phyloP scores from a whole-genome alignment of 805 yeast genomes.

The Ogataea ramenticola region DNA sequence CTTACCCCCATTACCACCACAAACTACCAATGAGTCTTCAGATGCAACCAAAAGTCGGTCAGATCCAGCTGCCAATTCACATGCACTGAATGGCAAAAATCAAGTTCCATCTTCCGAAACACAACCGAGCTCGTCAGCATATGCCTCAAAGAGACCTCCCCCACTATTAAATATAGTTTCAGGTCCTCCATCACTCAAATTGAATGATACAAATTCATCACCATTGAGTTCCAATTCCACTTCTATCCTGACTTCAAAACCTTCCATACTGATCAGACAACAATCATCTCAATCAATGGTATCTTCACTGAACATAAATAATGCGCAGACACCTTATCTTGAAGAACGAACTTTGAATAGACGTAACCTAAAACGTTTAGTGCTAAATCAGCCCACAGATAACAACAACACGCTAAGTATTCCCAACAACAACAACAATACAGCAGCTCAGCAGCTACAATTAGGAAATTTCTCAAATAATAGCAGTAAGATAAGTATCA shows the following conservation, averaged over 20 bases:
- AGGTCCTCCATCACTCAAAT: neutral
- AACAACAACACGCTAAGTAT: neutral
- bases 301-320: slow-evolving; percentile 3
- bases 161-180: slow-evolving; percentile 6
- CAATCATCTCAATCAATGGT: slow-evolving; percentile 1
- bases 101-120: too few relatives aligned
- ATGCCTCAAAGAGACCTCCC: slow-evolving; percentile 5
- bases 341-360: slow-evolving; percentile 41
- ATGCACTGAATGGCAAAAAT: too few relatives aligned
- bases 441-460: slow-evolving; percentile 30
- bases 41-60: neutral
- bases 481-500: neutral
- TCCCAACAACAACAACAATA: slow-evolving; percentile 23
- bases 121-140: neutral
- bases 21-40: neutral
- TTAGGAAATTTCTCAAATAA: neutral
- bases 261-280: slow-evolving; percentile 3
- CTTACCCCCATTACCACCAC: slow-evolving; percentile 13
- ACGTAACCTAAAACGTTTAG: slow-evolving; percentile 51
- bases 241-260: neutral
- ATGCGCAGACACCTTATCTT: slow-evolving; percentile 12
- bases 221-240: neutral
- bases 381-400: slow-evolving; percentile 25
- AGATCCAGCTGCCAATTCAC: neutral
- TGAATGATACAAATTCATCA: neutral